These are phyloP conservation scores for Gossypium aridum DNA, from an alignment of 441 rosid genomes.

Conservation along the genomic window DNA sequence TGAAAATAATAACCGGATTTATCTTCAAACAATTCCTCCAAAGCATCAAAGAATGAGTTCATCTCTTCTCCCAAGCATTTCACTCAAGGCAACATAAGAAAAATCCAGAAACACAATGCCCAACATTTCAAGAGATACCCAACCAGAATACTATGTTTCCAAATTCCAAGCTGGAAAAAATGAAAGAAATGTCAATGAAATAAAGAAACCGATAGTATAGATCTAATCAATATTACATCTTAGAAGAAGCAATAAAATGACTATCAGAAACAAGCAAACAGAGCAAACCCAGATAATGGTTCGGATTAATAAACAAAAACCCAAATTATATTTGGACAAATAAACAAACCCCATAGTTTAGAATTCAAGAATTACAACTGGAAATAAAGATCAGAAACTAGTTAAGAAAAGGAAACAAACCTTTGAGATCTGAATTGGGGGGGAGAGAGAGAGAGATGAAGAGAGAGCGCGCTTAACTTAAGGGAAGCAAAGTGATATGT, in stretches of 20 bases:
- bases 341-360: not conserved
- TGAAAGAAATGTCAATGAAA: not conserved
- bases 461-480: not conserved
- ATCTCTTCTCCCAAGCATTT: not conserved
- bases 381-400: not conserved
- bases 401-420: not conserved
- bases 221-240: conserved; percentile 1
- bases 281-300: not conserved
- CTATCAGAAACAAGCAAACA: not conserved
- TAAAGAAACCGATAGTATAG: not conserved
- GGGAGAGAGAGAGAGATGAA: not conserved
- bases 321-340: not conserved
- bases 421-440: conserved; percentile 2
- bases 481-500: not conserved
- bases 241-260: not conserved
- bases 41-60: not conserved
- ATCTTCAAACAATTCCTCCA: not conserved
- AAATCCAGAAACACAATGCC: not conserved
- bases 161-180: not conserved
- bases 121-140: not conserved
- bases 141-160: not conserved
- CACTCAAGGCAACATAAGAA: not conserved
- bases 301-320: not conserved
- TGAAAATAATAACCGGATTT: not conserved
- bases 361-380: not conserved